phyloP scores from a whole-genome alignment of 352 stramenopile species.

The Phytophthora tubulina region DNA sequence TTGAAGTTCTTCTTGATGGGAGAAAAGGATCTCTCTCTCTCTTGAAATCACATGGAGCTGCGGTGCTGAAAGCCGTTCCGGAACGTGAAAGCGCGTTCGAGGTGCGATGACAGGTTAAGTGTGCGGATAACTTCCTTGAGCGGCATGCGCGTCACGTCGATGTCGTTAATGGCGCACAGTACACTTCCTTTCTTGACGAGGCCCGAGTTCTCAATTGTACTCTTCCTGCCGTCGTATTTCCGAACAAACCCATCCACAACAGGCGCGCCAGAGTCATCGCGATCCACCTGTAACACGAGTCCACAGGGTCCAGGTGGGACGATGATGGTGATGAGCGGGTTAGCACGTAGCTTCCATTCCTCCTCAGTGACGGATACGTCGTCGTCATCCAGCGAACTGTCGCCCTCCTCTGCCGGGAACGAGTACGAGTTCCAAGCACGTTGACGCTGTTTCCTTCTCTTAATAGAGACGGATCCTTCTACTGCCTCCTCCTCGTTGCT shows the following conservation, averaged over 20 bases:
- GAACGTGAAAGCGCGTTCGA: constrained; percentile 82
- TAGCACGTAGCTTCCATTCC: constrained; percentile 73
- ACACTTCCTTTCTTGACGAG: constrained; percentile 74
- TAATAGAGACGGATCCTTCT: neutral
- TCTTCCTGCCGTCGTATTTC: constrained; percentile 70
- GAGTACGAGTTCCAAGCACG: constrained; percentile 39
- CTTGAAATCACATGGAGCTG: constrained; percentile 46
- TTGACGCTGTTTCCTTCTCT: constrained; percentile 16
- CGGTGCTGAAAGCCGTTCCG: constrained; percentile 50
- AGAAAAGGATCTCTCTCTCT: neutral
- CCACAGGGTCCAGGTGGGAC: constrained; percentile 78
- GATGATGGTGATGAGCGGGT: constrained; percentile 75
- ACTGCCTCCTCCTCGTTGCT: constrained; percentile 29
- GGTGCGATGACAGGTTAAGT: constrained; percentile 77
- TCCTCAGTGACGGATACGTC: constrained; percentile 63
- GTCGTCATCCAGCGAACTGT: constrained; percentile 44
- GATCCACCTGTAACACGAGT: constrained; percentile 69
- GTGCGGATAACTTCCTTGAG: constrained; percentile 76
- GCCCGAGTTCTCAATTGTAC: constrained; percentile 80
- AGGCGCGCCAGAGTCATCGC: constrained; percentile 50
- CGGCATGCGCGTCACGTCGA: constrained; percentile 73
- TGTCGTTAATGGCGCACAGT: constrained; percentile 84
- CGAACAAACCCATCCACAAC: constrained; percentile 82
- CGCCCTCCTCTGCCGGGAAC: constrained; percentile 35
- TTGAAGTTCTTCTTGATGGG: constrained; percentile 13